These are phyloP conservation scores for Sporothrix sp. DNA, from an alignment of 2,329 filamentous ascomycete genomes.

Conservation along the genomic window DNA sequence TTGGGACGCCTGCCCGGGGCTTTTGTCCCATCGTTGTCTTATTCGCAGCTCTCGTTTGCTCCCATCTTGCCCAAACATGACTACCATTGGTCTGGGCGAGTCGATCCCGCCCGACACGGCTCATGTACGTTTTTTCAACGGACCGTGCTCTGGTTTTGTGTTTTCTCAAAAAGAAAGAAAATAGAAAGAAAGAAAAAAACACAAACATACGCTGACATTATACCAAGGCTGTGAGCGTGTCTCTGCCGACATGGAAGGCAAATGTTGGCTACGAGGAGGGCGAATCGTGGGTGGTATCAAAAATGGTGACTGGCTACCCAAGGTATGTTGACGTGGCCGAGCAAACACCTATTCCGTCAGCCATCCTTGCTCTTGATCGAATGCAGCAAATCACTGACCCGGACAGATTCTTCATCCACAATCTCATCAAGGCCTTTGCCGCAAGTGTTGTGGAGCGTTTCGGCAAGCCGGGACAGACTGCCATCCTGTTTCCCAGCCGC, in stretches of 20 bases:
- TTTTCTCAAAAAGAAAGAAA: background rate
- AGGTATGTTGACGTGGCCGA: slow-evolving; percentile 38
- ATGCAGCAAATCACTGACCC: no score
- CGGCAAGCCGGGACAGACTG: slow-evolving; percentile 52
- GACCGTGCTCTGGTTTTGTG: no score
- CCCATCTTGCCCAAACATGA: slow-evolving; percentile 5
- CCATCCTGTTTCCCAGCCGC: slow-evolving; percentile 74
- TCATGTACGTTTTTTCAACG: slow-evolving; percentile 52
- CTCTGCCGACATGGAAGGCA: slow-evolving; percentile 81
- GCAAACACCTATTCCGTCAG: background rate
- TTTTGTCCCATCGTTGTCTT: background rate
- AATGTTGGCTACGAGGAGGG: slow-evolving; percentile 95
- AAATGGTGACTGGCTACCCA: slow-evolving; percentile 86
- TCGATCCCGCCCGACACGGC: slow-evolving; percentile 69
- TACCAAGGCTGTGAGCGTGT: slow-evolving; percentile 82
- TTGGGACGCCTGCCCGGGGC: background rate
- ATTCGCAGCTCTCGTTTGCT: background rate
- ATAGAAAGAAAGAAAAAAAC: background rate
- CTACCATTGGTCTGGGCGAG: slow-evolving; percentile 44
- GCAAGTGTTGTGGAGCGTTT: slow-evolving; percentile 55
- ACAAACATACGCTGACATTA: background rate
- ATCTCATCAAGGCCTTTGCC: slow-evolving; percentile 65
- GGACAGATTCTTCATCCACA: slow-evolving; percentile 80
- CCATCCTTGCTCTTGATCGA: no score
- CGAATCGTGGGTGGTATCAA: slow-evolving; percentile 71